These are phyloP conservation scores for Ambrosia artemisiifolia DNA, from an alignment of 129 eudicot species.

Conservation along the genomic window DNA sequence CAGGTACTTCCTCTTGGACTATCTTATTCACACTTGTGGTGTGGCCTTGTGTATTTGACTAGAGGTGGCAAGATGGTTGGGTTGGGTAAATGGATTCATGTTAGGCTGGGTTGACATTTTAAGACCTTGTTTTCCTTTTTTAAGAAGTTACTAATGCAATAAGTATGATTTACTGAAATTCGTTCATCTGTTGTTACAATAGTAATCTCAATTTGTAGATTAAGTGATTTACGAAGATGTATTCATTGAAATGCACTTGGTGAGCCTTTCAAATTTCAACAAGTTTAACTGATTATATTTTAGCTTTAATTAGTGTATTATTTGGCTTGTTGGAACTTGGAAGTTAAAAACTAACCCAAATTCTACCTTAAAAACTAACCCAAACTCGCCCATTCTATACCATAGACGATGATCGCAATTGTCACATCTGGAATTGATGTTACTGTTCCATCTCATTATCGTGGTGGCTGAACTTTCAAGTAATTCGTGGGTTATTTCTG, in stretches of 20 bases:
- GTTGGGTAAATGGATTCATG: not conserved
- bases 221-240: not conserved
- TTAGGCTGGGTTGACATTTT: not conserved
- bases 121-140: not conserved
- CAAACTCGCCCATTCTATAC: not conserved
- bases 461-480: not conserved
- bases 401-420: not conserved
- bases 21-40: not conserved
- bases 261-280: not conserved
- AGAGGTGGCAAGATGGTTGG: not conserved
- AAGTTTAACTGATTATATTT: not conserved
- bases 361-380: not conserved
- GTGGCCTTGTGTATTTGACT: not conserved
- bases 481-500: not conserved
- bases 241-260: not conserved
- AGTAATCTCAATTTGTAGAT: not conserved
- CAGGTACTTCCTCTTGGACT: not conserved
- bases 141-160: not conserved
- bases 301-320: not conserved
- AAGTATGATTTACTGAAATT: not conserved
- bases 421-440: not conserved
- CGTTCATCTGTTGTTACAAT: not conserved
- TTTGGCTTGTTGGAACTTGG: not conserved
- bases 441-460: not conserved
- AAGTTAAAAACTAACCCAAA: not conserved